Conservation (phyloP, 371 early-diverging fungal species). For the Zychaea mexicana region DNA sequence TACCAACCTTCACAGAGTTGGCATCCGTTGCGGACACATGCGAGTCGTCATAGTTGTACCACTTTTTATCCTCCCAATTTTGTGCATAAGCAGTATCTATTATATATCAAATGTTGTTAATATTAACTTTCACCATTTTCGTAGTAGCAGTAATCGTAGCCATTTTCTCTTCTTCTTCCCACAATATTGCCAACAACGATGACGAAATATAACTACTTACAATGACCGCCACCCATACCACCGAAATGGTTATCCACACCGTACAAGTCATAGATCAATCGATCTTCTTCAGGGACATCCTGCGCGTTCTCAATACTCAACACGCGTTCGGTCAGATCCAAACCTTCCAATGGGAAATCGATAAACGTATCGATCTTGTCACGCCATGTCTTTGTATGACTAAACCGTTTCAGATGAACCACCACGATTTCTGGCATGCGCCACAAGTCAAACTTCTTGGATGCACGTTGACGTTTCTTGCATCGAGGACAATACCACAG, state of each 20-base stretch:
- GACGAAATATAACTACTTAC: slow-evolving; percentile 43
- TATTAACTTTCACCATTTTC: too few relatives aligned
- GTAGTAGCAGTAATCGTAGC: too few relatives aligned
- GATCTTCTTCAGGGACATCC: slow-evolving; percentile 14
- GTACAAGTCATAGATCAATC: slow-evolving; percentile 80
- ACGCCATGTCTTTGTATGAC: slow-evolving; percentile 53
- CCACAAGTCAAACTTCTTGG: slow-evolving; percentile 62
- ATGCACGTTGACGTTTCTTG: slow-evolving; percentile 51
- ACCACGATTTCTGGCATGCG: slow-evolving; percentile 59
- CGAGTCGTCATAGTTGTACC: slow-evolving; percentile 93
- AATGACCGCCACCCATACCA: slow-evolving; percentile 93
- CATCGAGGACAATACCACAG: slow-evolving; percentile 70
- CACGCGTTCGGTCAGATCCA: slow-evolving; percentile 38
- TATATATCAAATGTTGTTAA: background rate
- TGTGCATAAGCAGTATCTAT: slow-evolving; percentile 89
- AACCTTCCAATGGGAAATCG: slow-evolving; percentile 59
- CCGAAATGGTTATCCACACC: slow-evolving; percentile 93
- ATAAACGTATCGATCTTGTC: slow-evolving; percentile 65
- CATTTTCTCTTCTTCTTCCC: too few relatives aligned
- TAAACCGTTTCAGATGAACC: slow-evolving; percentile 72
- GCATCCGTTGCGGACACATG: slow-evolving; percentile 67
- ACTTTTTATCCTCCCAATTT: slow-evolving; percentile 67
- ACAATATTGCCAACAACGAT: background rate
- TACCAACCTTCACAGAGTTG: slow-evolving; percentile 62
- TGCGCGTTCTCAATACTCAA: slow-evolving; percentile 7